Conservation (phyloP, 2,329 filamentous ascomycete species). For the Neofusicoccum kwambonambiense region DNA sequence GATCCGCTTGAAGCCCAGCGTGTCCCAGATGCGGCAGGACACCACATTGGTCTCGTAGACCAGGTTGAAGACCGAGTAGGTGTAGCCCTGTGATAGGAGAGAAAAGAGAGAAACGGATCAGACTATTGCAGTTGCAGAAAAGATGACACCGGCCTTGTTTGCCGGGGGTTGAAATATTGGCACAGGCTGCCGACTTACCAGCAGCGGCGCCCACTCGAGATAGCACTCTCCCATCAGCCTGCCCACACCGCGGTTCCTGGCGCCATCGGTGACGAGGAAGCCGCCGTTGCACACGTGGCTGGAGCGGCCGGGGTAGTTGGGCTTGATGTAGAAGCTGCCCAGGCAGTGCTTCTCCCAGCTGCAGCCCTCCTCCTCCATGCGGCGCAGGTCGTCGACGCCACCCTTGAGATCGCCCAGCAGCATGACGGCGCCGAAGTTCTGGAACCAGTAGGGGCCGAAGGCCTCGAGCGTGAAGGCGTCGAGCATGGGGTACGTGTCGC, state of each 20-base stretch:
- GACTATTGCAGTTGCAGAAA: not conserved
- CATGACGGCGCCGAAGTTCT: conserved; percentile 87
- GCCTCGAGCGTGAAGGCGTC: conserved; percentile 70
- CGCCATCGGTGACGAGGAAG: conserved; percentile 50
- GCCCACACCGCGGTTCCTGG: conserved; percentile 50
- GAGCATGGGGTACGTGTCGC: conserved; percentile 88
- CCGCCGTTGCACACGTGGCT: conserved; percentile 79
- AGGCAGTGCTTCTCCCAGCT: conserved; percentile 82
- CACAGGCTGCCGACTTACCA: conserved; percentile 33
- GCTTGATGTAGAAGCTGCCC: conserved; percentile 91
- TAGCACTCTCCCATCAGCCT: conserved; percentile 53
- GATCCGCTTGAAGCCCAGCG: conserved; percentile 87
- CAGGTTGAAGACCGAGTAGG: conserved; percentile 90
- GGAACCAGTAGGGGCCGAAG: conserved; percentile 86
- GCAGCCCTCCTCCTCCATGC: conserved; percentile 44
- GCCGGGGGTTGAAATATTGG: not conserved
- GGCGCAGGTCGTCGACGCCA: conserved; percentile 46
- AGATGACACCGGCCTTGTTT: not conserved
- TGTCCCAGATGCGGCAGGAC: conserved; percentile 88
- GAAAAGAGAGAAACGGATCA: not conserved
- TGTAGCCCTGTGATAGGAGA: conserved; percentile 63
- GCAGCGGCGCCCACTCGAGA: conserved; percentile 53
- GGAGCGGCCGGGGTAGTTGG: conserved; percentile 87
- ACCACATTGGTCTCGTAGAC: conserved; percentile 93
- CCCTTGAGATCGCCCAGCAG: conserved; percentile 67